Conservation (phyloP, 2,329 filamentous ascomycete species). For the Microsporum ferrugineum region DNA sequence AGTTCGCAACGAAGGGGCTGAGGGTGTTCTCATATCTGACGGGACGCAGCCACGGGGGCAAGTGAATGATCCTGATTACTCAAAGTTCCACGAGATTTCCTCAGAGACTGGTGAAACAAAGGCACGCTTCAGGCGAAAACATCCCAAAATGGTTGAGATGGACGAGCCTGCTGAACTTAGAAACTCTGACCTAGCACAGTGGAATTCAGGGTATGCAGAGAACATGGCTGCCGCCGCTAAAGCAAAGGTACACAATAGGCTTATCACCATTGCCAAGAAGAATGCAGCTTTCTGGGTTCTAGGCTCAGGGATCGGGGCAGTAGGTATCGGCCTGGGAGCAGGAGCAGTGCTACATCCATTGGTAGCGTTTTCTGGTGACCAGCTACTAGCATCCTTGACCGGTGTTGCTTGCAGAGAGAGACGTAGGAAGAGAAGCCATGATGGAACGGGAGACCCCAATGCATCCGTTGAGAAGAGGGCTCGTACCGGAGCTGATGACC, state of each 20-base stretch:
- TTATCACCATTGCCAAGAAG: conserved; percentile 43
- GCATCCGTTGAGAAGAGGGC: conserved; percentile 25
- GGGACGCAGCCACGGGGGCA: neutral
- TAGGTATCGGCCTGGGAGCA: conserved; percentile 38
- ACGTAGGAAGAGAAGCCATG: conserved; percentile 22
- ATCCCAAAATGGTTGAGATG: conserved; percentile 32
- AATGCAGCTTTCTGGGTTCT: conserved; percentile 53
- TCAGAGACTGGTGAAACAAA: conserved; percentile 16
- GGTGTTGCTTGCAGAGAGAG: conserved; percentile 19
- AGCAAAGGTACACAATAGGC: conserved; percentile 35
- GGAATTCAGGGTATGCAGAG: conserved; percentile 47
- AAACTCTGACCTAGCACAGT: conserved; percentile 46
- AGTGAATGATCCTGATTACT: conserved; percentile 15
- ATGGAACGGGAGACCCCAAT: conserved; percentile 17
- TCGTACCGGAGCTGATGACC: conserved; percentile 26
- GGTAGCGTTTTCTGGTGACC: conserved; percentile 47
- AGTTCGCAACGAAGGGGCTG: neutral
- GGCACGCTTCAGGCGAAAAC: conserved; percentile 22
- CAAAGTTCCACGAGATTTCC: conserved; percentile 7
- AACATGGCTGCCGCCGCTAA: conserved; percentile 47
- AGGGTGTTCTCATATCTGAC: conserved; percentile 16
- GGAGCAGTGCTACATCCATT: conserved; percentile 40
- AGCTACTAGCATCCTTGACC: conserved; percentile 41
- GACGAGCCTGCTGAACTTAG: conserved; percentile 44
- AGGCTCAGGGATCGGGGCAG: conserved; percentile 44